Evolutionary conservation across 139 green algal genomes (phyloP).

Genomic region (Pedinophyceae sp.): DNA sequence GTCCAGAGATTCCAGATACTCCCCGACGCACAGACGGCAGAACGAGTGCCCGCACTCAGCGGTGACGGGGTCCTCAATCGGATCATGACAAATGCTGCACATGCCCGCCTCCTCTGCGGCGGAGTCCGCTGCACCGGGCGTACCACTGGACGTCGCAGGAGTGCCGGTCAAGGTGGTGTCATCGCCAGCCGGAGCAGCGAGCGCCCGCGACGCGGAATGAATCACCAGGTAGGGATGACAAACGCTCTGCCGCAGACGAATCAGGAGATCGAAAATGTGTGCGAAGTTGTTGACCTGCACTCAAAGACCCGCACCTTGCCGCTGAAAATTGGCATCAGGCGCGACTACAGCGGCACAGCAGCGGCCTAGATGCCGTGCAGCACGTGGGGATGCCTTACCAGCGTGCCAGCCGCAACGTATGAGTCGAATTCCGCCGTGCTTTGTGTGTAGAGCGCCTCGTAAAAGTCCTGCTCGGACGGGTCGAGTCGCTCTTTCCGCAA

Average conservation of each 20-base stretch:
- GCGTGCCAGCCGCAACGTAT: slow-evolving; percentile 45
- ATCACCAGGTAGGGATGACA: slow-evolving; percentile 81
- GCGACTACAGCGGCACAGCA: too few relatives aligned
- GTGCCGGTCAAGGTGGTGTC: too few relatives aligned
- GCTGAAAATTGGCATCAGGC: too few relatives aligned
- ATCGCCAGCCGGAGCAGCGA: too few relatives aligned
- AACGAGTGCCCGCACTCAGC: slow-evolving; percentile 54
- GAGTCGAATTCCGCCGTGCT: slow-evolving; percentile 54
- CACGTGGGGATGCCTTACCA: too few relatives aligned
- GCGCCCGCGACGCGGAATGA: too few relatives aligned
- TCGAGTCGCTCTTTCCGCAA: slow-evolving; percentile 57
- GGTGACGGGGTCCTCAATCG: slow-evolving; percentile 24
- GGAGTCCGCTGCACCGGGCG: neutral
- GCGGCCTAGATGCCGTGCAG: too few relatives aligned
- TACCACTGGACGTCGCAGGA: too few relatives aligned
- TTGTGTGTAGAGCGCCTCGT: slow-evolving; percentile 75
- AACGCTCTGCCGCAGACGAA: slow-evolving; percentile 60
- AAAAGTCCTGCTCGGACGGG: slow-evolving; percentile 75
- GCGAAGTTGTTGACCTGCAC: slow-evolving; percentile 45
- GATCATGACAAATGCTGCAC: slow-evolving; percentile 63
- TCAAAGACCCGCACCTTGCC: too few relatives aligned
- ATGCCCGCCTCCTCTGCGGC: slow-evolving; percentile 6
- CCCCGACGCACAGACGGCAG: slow-evolving; percentile 55
- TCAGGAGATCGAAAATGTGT: slow-evolving; percentile 91
- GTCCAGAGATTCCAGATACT: slow-evolving; percentile 39